These are phyloP conservation scores for Amniculicola lignicola DNA, from an alignment of 495 filamentous ascomycete species.

Conservation along the genomic window DNA sequence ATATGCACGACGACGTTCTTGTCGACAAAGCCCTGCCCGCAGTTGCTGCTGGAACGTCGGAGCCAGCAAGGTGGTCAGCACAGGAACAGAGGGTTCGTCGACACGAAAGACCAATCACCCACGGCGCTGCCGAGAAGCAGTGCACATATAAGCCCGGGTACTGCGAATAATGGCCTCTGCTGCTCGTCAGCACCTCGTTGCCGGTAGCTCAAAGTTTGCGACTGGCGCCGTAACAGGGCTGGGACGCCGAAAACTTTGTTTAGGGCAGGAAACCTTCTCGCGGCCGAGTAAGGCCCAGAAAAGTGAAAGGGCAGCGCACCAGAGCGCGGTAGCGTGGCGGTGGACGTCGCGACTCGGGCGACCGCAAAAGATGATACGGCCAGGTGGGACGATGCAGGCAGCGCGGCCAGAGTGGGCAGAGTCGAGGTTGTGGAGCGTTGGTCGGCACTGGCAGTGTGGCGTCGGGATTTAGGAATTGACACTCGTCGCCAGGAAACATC, in stretches of 20 bases:
- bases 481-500: slow-evolving; percentile 7
- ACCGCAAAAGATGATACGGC: neutral
- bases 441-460: slow-evolving; percentile 10
- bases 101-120: slow-evolving; percentile 20
- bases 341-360: neutral
- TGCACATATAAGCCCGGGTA: slow-evolving; percentile 19
- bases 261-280: slow-evolving; percentile 10
- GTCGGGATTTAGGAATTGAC: slow-evolving; percentile 7
- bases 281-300: neutral
- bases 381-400: neutral
- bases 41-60: slow-evolving; percentile 17
- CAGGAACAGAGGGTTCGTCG: neutral
- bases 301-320: neutral
- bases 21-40: slow-evolving; percentile 26
- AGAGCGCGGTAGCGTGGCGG: neutral
- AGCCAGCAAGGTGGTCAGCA: slow-evolving; percentile 11
- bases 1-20: slow-evolving; percentile 30
- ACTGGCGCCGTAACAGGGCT: slow-evolving; percentile 32
- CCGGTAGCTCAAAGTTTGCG: slow-evolving; percentile 28
- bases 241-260: slow-evolving; percentile 33
- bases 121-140: slow-evolving; percentile 10
- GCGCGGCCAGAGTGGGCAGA: neutral
- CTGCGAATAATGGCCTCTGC: slow-evolving; percentile 13
- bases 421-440: neutral
- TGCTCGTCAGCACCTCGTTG: slow-evolving; percentile 19